These are phyloP conservation scores for Beta corolliflora DNA, from an alignment of 179 eudicot genomes.

Conservation along the genomic window DNA sequence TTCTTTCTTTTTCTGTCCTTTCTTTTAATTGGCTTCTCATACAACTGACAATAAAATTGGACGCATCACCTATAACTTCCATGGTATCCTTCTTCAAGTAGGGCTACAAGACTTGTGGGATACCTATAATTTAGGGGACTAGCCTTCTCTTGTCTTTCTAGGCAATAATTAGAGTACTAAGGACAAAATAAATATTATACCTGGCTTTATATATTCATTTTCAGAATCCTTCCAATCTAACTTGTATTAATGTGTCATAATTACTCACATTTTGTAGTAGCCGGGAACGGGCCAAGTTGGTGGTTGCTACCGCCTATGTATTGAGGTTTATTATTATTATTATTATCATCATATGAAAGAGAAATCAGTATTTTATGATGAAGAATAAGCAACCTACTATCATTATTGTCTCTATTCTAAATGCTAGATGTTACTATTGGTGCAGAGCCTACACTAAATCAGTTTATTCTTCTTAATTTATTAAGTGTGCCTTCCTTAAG, in stretches of 20 bases:
- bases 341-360: no score
- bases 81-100: constrained; percentile 10
- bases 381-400: no score
- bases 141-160: neutral
- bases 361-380: no score
- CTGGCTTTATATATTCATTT: neutral
- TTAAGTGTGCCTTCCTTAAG: fast-evolving
- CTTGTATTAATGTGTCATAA: neutral
- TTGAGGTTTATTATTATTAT: no score
- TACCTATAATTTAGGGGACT: constrained; percentile 5
- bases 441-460: no score
- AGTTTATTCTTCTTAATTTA: no score
- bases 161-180: neutral
- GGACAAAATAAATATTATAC: neutral
- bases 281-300: neutral
- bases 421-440: no score
- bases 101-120: constrained; percentile 10
- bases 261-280: neutral
- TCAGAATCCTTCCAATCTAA: neutral
- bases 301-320: neutral
- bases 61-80: constrained; percentile 6
- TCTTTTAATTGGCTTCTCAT: neutral
- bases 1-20: neutral
- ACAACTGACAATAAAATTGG: constrained; percentile 6
- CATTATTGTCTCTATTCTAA: no score